Conservation (phyloP, 1,284 basidiomycete species). For the Apiotrichum laibachii region DNA sequence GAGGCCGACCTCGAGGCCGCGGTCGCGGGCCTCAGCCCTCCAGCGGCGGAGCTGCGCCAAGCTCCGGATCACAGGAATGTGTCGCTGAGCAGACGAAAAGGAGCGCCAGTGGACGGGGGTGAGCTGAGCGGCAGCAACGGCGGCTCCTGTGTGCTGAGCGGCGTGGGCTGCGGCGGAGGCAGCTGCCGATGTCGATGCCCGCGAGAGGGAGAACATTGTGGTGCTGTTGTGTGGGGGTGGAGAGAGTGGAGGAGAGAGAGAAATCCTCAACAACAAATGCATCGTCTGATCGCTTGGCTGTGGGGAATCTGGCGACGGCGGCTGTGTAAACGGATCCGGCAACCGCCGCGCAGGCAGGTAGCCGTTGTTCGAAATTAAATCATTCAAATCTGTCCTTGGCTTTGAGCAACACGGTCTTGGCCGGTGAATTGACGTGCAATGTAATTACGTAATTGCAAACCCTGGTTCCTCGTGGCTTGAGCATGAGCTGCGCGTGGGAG, state of each 20-base stretch:
- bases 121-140: too few relatives aligned
- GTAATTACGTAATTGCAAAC: too few relatives aligned
- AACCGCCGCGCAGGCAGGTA: too few relatives aligned
- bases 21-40: conserved; percentile 64
- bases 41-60: conserved; percentile 71
- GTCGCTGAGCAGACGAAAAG: conserved; percentile 1
- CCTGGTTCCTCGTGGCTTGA: too few relatives aligned
- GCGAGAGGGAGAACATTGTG: conserved; percentile 4
- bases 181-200: not conserved
- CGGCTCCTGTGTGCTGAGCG: not conserved
- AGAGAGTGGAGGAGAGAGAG: not conserved
- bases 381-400: too few relatives aligned
- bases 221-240: not conserved
- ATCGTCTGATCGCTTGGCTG: too few relatives aligned
- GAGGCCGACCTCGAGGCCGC: conserved; percentile 73
- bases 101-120: not conserved
- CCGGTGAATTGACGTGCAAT: too few relatives aligned
- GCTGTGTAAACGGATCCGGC: too few relatives aligned
- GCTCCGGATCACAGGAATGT: conserved; percentile 71
- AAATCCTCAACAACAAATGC: not conserved
- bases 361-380: too few relatives aligned
- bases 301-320: too few relatives aligned
- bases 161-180: not conserved
- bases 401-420: too few relatives aligned
- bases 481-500: too few relatives aligned